Conservation (phyloP, 2,329 filamentous ascomycete species). For the Sclerotinia nivalis region DNA sequence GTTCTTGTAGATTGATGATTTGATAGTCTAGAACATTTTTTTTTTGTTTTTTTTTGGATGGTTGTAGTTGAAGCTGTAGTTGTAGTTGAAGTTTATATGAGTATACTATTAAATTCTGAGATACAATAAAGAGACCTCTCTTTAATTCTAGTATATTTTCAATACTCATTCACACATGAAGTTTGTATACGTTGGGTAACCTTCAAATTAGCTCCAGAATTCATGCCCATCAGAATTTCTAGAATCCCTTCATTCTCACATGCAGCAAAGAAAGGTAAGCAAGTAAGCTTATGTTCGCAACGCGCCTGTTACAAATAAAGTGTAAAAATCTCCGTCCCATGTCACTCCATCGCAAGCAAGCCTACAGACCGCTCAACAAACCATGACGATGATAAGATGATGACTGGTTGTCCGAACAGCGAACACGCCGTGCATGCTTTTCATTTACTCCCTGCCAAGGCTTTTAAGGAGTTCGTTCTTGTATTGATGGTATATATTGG, state of each 20-base stretch:
- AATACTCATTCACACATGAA: too few species aligned
- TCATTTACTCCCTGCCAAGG: not conserved
- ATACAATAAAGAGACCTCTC: too few species aligned
- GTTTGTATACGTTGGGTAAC: too few species aligned
- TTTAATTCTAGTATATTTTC: too few species aligned
- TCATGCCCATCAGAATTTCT: too few species aligned
- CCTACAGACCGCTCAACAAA: not conserved
- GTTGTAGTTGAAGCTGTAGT: too few species aligned
- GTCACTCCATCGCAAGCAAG: not conserved
- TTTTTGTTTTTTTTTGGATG: too few species aligned
- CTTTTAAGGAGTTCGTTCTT: too few species aligned
- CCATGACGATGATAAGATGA: not conserved
- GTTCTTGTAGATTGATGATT: not conserved
- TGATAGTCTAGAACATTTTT: not conserved
- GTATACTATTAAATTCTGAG: too few species aligned
- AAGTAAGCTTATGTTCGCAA: not conserved
- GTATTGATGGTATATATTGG: not conserved
- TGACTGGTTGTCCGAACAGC: not conserved
- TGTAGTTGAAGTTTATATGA: too few species aligned
- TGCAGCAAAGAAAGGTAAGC: not conserved
- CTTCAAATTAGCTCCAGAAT: too few species aligned
- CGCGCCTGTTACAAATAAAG: not conserved
- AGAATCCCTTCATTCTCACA: not conserved
- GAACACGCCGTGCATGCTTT: not conserved
- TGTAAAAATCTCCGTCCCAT: not conserved